Evolutionary conservation across 352 stramenopile species (phyloP).

Genomic region (Globisporangium apiculatum): DNA sequence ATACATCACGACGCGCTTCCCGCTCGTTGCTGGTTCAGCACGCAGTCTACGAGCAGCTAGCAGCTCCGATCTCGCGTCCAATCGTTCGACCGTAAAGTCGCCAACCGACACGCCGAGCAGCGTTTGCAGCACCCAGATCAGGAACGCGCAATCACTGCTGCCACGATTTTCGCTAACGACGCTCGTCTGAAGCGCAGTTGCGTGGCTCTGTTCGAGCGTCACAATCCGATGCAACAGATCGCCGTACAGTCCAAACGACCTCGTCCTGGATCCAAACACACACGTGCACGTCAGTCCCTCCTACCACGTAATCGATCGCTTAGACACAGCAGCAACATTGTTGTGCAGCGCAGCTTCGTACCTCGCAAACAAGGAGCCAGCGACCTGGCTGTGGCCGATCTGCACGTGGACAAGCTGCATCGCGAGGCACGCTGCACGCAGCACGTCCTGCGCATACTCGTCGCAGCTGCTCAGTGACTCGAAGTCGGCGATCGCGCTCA

Average conservation of each 20-base stretch:
- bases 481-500: constrained; percentile 19
- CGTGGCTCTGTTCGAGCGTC: background rate
- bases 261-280: constrained; percentile 5
- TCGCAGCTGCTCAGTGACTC: background rate
- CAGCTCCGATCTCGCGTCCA: background rate
- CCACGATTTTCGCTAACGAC: background rate
- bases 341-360: background rate
- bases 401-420: constrained; percentile 11
- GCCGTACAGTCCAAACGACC: constrained; percentile 23
- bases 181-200: background rate
- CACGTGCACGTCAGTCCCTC: background rate
- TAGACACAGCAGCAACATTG: background rate
- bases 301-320: too few relatives aligned
- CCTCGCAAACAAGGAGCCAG: constrained; percentile 7
- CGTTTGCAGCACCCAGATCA: constrained; percentile 3
- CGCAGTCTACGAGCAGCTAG: background rate
- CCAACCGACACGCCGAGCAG: constrained; percentile 7
- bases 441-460: background rate
- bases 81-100: background rate
- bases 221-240: constrained; percentile 18
- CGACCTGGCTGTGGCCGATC: constrained; percentile 2
- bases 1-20: constrained; percentile 9
- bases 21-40: background rate
- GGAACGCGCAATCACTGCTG: background rate
- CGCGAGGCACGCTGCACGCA: background rate